Percentiles rank a stretch among this genome's conserved stretches.
Conservation (phyloP, 2,329 filamentous ascomycete species). For the Colletotrichum orchidophilum region DNA sequence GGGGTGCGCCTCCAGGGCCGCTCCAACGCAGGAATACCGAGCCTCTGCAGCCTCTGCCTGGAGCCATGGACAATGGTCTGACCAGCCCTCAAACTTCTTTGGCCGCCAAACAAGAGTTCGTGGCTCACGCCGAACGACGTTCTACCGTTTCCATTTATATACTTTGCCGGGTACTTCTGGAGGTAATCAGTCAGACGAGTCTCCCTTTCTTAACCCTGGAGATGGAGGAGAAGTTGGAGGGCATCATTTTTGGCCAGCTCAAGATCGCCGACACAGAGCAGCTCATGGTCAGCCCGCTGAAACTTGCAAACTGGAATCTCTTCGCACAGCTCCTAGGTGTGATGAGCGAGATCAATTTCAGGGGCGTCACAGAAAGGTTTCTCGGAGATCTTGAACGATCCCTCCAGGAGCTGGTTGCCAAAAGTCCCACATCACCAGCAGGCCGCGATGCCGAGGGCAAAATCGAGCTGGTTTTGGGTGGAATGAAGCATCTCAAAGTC, state of each 20-base stretch:
- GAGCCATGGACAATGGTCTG: constrained; percentile 41
- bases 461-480: constrained; percentile 86
- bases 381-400: constrained; percentile 81
- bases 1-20: constrained; percentile 52
- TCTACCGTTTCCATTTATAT: constrained; percentile 97
- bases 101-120: constrained; percentile 71
- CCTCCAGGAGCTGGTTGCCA: constrained; percentile 78
- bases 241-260: constrained; percentile 95
- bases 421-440: constrained; percentile 66
- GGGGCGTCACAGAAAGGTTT: constrained; percentile 84
- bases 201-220: constrained; percentile 84
- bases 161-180: constrained; percentile 89
- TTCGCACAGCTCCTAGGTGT: constrained; percentile 94
- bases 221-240: constrained; percentile 93
- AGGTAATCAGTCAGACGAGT: constrained; percentile 92
- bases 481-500: constrained; percentile 89
- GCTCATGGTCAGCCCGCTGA: constrained; percentile 78
- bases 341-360: constrained; percentile 94
- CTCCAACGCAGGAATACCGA: constrained; percentile 80
- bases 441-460: constrained; percentile 79
- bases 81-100: constrained; percentile 47
- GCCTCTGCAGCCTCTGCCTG: constrained; percentile 61
- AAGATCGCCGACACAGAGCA: constrained; percentile 89
- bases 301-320: constrained; percentile 94
- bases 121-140: constrained; percentile 83